Evolutionary conservation across 2,329 filamentous ascomycete species (phyloP).

Genomic region (Colletotrichum godetiae): DNA sequence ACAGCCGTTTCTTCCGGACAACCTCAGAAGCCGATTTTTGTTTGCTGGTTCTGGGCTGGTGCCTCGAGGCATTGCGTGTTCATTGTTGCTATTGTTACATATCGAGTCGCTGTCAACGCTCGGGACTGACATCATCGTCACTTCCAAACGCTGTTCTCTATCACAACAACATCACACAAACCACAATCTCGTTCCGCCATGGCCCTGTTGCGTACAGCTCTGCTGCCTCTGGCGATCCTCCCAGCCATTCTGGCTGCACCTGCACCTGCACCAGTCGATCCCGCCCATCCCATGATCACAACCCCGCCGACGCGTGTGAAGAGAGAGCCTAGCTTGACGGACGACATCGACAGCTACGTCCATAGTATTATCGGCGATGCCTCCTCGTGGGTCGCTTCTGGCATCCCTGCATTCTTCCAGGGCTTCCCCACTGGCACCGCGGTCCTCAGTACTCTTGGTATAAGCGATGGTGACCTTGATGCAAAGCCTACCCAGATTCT

Average conservation of each 20-base stretch:
- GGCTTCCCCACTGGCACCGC: conserved; percentile 71
- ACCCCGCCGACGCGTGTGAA: conserved; percentile 34
- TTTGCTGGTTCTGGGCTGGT: not conserved
- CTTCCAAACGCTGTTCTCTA: not conserved
- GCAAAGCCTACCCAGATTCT: conserved; percentile 76
- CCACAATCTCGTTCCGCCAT: not conserved
- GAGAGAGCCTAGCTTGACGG: conserved; percentile 42
- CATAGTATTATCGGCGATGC: conserved; percentile 63
- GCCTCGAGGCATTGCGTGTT: not conserved
- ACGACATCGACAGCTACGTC: conserved; percentile 62
- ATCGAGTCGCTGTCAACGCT: not conserved
- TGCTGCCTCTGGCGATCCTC: conserved; percentile 29
- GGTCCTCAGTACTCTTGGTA: conserved; percentile 71
- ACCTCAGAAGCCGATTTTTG: not conserved
- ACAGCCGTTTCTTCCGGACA: not conserved
- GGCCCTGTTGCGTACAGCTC: conserved; percentile 13
- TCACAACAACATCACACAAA: not conserved
- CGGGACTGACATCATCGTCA: not conserved
- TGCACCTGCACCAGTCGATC: conserved; percentile 35
- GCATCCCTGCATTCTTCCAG: conserved; percentile 76
- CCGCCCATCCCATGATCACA: conserved; percentile 41
- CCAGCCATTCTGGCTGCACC: conserved; percentile 35
- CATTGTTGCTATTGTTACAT: not conserved
- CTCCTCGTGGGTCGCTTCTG: conserved; percentile 70
- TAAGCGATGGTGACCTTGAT: conserved; percentile 67